phyloP scores from a whole-genome alignment of 2,329 filamentous ascomycete species.

The Aspergillus neotritici region DNA sequence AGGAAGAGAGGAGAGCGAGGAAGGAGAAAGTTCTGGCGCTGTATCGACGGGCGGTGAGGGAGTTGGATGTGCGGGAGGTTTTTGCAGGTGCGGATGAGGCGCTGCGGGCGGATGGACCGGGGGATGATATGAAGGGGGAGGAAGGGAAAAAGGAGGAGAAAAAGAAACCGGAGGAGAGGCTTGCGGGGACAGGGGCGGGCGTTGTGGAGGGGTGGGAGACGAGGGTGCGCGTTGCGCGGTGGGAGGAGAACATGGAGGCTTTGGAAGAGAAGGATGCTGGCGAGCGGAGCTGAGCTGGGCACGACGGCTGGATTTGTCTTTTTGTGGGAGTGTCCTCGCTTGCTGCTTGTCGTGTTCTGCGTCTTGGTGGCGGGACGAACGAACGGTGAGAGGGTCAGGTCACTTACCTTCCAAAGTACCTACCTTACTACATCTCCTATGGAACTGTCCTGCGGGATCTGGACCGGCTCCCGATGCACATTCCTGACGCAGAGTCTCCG shows the following conservation, averaged over 20 bases:
- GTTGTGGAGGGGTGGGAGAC: slow-evolving; percentile 30
- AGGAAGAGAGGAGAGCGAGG: slow-evolving; percentile 32
- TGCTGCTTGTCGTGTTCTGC: no score
- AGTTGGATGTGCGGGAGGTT: slow-evolving; percentile 57
- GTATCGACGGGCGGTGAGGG: slow-evolving; percentile 47
- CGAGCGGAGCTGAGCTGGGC: slow-evolving; percentile 19
- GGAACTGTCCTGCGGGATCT: no score
- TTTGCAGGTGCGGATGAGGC: slow-evolving; percentile 45
- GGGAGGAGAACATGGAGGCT: slow-evolving; percentile 36
- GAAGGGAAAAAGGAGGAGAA: slow-evolving; percentile 9
- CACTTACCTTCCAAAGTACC: no score
- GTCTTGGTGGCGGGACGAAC: no score
- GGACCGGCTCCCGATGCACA: no score
- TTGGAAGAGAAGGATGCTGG: slow-evolving; percentile 29
- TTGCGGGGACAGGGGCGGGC: slow-evolving; percentile 26
- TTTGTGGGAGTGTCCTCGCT: background rate
- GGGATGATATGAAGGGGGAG: slow-evolving; percentile 6
- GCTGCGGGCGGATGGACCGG: background rate
- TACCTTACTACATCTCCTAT: no score
- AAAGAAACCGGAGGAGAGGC: slow-evolving; percentile 25
- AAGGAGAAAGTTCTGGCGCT: slow-evolving; percentile 30
- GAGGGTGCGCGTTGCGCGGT: slow-evolving; percentile 26
- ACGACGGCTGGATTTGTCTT: background rate
- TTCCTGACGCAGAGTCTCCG: no score
- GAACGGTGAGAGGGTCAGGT: no score